phyloP scores from a whole-genome alignment of 2,329 filamentous ascomycete genomes.

The Pseudogymnoascus sp. region DNA sequence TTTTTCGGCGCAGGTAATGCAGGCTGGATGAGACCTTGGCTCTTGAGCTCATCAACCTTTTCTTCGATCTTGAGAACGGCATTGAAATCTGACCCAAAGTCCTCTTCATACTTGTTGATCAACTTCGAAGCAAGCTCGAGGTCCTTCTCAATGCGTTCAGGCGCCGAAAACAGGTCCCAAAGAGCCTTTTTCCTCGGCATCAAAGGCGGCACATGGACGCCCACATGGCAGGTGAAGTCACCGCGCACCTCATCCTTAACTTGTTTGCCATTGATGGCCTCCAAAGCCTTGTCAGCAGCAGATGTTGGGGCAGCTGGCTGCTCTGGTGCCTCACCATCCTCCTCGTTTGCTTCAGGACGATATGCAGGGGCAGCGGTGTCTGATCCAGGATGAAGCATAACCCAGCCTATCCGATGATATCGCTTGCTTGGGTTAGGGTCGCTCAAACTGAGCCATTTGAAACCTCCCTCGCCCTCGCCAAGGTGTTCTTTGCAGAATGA shows the following conservation, averaged over 20 bases:
- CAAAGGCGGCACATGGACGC: slow-evolving; percentile 82
- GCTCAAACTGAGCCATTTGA: slow-evolving; percentile 91
- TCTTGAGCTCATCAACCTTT: slow-evolving; percentile 71
- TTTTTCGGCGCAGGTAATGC: slow-evolving; percentile 43
- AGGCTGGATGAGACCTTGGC: slow-evolving; percentile 68
- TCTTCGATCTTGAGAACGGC: slow-evolving; percentile 76
- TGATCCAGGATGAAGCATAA: slow-evolving; percentile 78
- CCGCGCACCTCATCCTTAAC: slow-evolving; percentile 90
- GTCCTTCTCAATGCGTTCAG: slow-evolving; percentile 88
- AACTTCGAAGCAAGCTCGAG: slow-evolving; percentile 74
- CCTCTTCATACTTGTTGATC: slow-evolving; percentile 74
- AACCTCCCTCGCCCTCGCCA: slow-evolving; percentile 82
- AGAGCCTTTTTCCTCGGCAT: slow-evolving; percentile 88
- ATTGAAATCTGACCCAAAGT: slow-evolving; percentile 69
- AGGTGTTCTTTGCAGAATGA: slow-evolving; percentile 91
- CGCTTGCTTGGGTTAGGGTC: slow-evolving; percentile 96
- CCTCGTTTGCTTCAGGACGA: slow-evolving; percentile 60
- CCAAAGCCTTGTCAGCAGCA: slow-evolving; percentile 77
- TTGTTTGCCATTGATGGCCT: slow-evolving; percentile 94
- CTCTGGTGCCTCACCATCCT: slow-evolving; percentile 42
- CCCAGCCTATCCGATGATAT: slow-evolving; percentile 97
- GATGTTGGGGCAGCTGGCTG: slow-evolving; percentile 37
- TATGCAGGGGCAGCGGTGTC: slow-evolving; percentile 57
- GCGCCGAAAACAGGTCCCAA: slow-evolving; percentile 93
- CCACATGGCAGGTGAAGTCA: slow-evolving; percentile 95